These are phyloP conservation scores for Plantago major DNA, from an alignment of 257 asterid species.

Conservation along the genomic window DNA sequence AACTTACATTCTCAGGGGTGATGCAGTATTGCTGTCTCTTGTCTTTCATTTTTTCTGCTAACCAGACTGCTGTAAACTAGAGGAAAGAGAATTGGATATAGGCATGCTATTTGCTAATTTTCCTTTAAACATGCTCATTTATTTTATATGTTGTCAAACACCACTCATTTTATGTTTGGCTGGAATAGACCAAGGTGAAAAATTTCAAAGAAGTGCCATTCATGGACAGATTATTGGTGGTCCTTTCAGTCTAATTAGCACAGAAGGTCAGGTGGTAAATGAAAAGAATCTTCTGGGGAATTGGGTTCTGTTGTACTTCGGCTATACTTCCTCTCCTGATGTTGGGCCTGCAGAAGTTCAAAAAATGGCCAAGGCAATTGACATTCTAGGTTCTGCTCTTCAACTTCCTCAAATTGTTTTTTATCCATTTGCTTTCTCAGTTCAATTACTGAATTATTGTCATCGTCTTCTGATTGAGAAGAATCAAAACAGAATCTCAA, in stretches of 20 bases:
- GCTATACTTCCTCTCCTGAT: constrained; percentile 96
- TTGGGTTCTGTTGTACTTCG: constrained; percentile 90
- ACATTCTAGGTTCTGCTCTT: constrained; percentile 56
- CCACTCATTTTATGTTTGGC: neutral
- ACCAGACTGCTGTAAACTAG: too few species aligned
- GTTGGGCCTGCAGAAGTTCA: constrained; percentile 92
- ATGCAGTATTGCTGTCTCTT: too few species aligned
- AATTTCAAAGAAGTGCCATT: constrained; percentile 75
- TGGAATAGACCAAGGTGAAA: constrained; percentile 71
- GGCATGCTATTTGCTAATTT: too few species aligned
- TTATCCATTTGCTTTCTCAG: constrained; percentile 1
- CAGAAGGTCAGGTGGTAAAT: constrained; percentile 65
- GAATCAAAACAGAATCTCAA: constrained; percentile 66
- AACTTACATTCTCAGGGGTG: too few species aligned
- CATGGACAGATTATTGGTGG: constrained; percentile 95
- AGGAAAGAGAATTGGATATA: too few species aligned
- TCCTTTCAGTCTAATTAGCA: constrained; percentile 67
- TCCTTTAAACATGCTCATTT: too few species aligned
- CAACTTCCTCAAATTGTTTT: constrained; percentile 14
- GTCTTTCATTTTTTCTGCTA: too few species aligned
- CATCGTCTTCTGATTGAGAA: constrained; percentile 28
- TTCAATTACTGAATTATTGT: constrained; percentile 19
- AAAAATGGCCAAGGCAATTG: constrained; percentile 73
- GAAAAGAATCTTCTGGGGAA: constrained; percentile 74
- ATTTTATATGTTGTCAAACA: too few species aligned